Base-by-base conservation (phyloP, 768 basidiomycete species). In the Epithele typhae region DNA sequence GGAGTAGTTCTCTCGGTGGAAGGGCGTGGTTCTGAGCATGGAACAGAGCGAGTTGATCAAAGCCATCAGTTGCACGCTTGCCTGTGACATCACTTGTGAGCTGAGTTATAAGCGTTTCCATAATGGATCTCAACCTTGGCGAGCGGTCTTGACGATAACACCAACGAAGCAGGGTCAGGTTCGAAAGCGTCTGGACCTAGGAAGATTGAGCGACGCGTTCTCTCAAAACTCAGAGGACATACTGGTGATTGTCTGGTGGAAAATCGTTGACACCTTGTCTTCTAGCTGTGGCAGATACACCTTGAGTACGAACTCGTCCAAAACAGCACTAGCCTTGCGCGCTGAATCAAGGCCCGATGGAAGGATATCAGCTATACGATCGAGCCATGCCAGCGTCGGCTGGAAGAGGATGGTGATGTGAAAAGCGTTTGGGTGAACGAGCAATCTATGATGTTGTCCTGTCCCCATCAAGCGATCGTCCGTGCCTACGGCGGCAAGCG, bases 261-360 rank as follows among this genome's bases (percentile, higher is more conserved):
- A 94, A 17, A 96, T 68, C 41, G 78, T 72, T 1, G 87, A 84
- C 39, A 95, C 91, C 62, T 92, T 93, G 62, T 97, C 94, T 62
- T 97, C 94, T 48, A 99, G 65, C 63, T 96, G 94, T 0, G 95
- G 95, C 37, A 98, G 68, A 68, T 95, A 98, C 1, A 92, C 87
- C 46, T 84, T 88, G 35, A 92, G 68, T 11, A 99, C 92, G 60
- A 99, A 98, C 40, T 96, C 90, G 50, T 97, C 92, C 48, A 97
- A 64, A 10, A 94, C 79, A 17, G 78, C 72, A 36, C 80, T 84
- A 22, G 88, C 82, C 2, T 82, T 75, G 41, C 77, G 72, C 18
- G 78, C 76, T 24, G 76, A 74, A 51, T 89, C 87, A 24, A 78
- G 56, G 3, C 84, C 89, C 38, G 79, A 75, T 2, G 93, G 92